Evolutionary conservation across 352 stramenopile genomes (phyloP), one percentile per base, ranked within the genome.

Genomic region (Globisporangium canariense): DNA sequence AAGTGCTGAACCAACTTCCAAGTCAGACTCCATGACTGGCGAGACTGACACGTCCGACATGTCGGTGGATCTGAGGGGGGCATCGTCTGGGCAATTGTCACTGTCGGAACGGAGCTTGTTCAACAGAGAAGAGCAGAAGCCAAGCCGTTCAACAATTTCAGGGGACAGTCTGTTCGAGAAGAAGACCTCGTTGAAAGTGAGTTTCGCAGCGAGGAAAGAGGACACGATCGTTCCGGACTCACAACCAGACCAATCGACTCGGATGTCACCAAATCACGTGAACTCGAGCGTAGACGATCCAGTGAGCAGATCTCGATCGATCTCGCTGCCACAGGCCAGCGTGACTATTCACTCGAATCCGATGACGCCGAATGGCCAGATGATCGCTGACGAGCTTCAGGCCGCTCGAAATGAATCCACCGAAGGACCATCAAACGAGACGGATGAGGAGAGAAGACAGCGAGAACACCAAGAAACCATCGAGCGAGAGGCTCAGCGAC

Each of bases 381-480:
- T 41, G 30, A 64, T 45, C 6, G 28, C 53, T 20, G 62, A 32
- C 16, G 62, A 67, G 16, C 47, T 57, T 1, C 13, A 53, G 2
- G 30, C 52, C 10, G 28, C 32, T 13, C 62, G 54, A 0, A 67
- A 45, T 7, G 53, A 58, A 45, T 45, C 61, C 20, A 28, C 34
- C 18, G 41, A 41, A 18, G 43, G 16, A 36, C 28, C 40, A 9
- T 28, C 45, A 40, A 28, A 61, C 22, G 41, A 56, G 9, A 46
- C 74, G 10, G 71, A 83, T 11, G 67, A 72, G 49, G 62, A 87
- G 41, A 71, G 78, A 3, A 81, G 71, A 45, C 74, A 76, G 38
- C 71, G 71, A 49, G 76, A 90, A 46, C 78, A 89, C 28, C 70
- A 87, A 41, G 77, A 85, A 59, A 84, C 64, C n/a, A 83, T 93